Percentiles rank a stretch among this genome's conserved stretches.
Conservation (phyloP, 2,329 filamentous ascomycete genomes). For the Akanthomyces lecanii region DNA sequence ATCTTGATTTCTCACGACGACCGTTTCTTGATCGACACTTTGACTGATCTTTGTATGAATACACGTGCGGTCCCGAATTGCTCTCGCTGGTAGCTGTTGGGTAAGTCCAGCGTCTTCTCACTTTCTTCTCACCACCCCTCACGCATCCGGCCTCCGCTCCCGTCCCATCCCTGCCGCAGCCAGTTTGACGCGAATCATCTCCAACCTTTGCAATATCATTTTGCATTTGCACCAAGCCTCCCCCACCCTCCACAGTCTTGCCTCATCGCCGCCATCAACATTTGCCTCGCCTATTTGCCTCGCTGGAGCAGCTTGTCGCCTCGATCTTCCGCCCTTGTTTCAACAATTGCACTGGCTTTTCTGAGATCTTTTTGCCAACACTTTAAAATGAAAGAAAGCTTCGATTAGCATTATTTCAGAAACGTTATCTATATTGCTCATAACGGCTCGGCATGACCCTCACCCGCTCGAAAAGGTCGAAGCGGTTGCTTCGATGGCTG, state of each 20-base stretch:
- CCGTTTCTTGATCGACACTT: slow-evolving; percentile 17
- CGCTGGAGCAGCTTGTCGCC: not conserved
- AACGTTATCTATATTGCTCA: slow-evolving; percentile 16
- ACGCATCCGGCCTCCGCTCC: not conserved
- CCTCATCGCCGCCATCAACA: not conserved
- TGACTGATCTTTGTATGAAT: slow-evolving; percentile 34
- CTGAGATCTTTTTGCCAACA: slow-evolving; percentile 3
- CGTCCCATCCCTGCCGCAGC: not conserved
- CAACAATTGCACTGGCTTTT: slow-evolving; percentile 4
- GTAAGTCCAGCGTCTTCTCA: slow-evolving; percentile 15
- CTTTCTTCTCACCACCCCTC: slow-evolving; percentile 12
- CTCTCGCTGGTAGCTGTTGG: slow-evolving; percentile 26
- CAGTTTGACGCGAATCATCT: not conserved
- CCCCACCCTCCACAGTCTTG: not conserved
- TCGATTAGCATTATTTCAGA: slow-evolving; percentile 18
- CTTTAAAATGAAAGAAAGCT: slow-evolving; percentile 16
- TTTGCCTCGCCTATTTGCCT: slow-evolving; percentile 7
- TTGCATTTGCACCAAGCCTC: not conserved
- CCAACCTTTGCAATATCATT: not conserved
- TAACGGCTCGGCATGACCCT: slow-evolving; percentile 23
- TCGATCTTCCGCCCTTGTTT: not conserved
- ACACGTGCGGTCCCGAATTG: slow-evolving; percentile 31
- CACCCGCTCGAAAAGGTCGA: slow-evolving; percentile 27
- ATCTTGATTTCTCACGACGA: slow-evolving; percentile 10
- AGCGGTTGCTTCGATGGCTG: slow-evolving; percentile 34